Evolutionary conservation across 2,329 filamentous ascomycete genomes (phyloP), one percentile per base, ranked within the genome.

Genomic region (Colletotrichum destructivum): DNA sequence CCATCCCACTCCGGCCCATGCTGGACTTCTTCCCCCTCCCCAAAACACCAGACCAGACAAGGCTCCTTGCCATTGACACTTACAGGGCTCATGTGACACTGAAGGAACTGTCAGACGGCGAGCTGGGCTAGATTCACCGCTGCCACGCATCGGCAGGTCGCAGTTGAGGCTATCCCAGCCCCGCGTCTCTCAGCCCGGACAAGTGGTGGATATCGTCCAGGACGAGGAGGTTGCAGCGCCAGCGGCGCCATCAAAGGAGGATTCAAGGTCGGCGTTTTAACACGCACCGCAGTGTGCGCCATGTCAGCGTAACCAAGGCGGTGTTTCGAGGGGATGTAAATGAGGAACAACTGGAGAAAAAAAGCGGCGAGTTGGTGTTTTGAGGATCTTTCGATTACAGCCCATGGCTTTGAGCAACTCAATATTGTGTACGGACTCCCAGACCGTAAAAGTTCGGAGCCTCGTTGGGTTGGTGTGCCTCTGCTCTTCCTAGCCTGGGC

Each of bases 111-210:
- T n/a, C 59, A 64, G 60, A 21, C 13, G 7, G 52, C 40, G 60
- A 18, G 23, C 38, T 60, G 47, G 54, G 47, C 57, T 51, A 18
- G 40, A 55, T 49, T 60, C 46, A 64, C 69, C 60, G 54, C 69
- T 60, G 54, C 47, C 46, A 44, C 46, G 13, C 59, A 44, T 51
- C 46, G 23, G 59, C 47, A 59, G 47, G 38, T 18, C 59, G 23
- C 38, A 64, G 38, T 69, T 64, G 66, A 69, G 65, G 66, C 65
- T 71, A 72, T 72, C 60, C 59, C 69, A 40, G 66, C 59, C 42
- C 46, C 66, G 18, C 52, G 40, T 42, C 42, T 59, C 23, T 51
- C 4, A 52, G 21, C 31, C n/a, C 38, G 26, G 26, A 23, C 7
- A 44, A 23, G 11, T 13, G 46, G 63, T 71, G 68, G 68, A 62